phyloP scores from a whole-genome alignment of 2,329 filamentous ascomycete genomes.

The Aspergillus unguis region DNA sequence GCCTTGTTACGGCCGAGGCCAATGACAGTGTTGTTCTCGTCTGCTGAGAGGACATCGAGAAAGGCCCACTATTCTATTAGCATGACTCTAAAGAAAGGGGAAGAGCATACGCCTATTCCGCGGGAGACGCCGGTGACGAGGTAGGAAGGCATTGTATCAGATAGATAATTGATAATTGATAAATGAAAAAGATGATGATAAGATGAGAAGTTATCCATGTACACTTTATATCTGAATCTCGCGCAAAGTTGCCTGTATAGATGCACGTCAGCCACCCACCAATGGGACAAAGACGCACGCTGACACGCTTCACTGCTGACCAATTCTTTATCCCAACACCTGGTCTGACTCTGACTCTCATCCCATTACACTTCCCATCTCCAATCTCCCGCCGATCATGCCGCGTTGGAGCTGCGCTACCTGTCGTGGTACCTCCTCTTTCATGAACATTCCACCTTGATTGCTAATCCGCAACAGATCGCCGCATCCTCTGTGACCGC shows the following conservation, averaged over 20 bases:
- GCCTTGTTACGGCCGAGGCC: slow-evolving; percentile 7
- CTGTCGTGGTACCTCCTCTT: slow-evolving; percentile 7
- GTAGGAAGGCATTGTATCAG: slow-evolving; percentile 5
- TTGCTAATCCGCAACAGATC: slow-evolving; percentile 4
- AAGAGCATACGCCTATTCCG: slow-evolving; percentile 1
- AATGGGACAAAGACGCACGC: too few relatives aligned
- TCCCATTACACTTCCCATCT: too few relatives aligned
- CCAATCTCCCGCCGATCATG: not conserved
- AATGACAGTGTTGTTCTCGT: slow-evolving; percentile 3
- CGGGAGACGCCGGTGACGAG: slow-evolving; percentile 5
- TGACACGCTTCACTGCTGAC: too few relatives aligned
- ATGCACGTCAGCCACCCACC: too few relatives aligned
- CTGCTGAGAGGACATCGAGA: not conserved
- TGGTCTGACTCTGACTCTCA: too few relatives aligned
- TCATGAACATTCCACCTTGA: not conserved
- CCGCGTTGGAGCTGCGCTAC: slow-evolving; percentile 5
- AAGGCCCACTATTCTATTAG: not conserved
- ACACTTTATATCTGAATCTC: too few relatives aligned
- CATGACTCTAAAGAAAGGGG: not conserved
- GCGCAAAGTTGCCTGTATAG: too few relatives aligned
- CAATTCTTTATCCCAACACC: not conserved
- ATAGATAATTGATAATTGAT: not conserved
- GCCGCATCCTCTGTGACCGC: slow-evolving; percentile 9
- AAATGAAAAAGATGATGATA: too few relatives aligned
- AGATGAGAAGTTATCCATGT: not conserved